Percentiles rank a stretch among this genome's conserved stretches.
phyloP scores from a whole-genome alignment of 169 alveolate genomes.

The Babesia caballi region DNA sequence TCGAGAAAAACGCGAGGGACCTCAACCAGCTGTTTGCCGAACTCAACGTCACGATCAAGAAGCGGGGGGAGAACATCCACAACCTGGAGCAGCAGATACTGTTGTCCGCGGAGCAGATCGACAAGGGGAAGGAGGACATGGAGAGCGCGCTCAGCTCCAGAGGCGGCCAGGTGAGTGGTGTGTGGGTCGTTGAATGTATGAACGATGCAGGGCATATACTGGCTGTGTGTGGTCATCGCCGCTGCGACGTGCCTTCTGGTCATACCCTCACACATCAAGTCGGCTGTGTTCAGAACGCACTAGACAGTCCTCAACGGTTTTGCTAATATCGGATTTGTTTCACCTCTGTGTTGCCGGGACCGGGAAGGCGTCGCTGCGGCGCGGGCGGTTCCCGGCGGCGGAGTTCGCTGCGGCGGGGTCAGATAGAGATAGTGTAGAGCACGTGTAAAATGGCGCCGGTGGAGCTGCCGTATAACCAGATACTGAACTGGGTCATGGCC shows the following conservation, averaged over 20 bases:
- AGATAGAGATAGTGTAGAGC: no score
- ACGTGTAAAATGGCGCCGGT: conserved; percentile 26
- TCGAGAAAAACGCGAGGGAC: conserved; percentile 58
- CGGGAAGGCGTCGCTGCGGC: no score
- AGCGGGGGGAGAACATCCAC: conserved; percentile 62
- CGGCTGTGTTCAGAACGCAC: conserved; percentile 39
- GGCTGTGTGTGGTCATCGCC: conserved; percentile 44
- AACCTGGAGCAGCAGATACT: conserved; percentile 60
- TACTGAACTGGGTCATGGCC: conserved; percentile 58
- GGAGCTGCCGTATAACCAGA: conserved; percentile 55
- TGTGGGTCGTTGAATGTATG: not conserved
- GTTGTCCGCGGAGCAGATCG: conserved; percentile 59
- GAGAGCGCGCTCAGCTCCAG: conserved; percentile 15
- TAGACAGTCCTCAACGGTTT: not conserved
- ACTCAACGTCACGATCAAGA: conserved; percentile 41
- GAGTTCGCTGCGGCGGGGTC: no score
- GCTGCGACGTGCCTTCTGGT: conserved; percentile 34
- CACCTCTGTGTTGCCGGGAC: no score
- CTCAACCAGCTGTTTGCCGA: conserved; percentile 52
- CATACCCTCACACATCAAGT: conserved; percentile 46
- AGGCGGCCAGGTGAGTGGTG: conserved; percentile 3
- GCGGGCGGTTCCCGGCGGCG: no score
- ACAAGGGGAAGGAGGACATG: conserved; percentile 57
- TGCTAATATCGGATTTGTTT: not conserved
- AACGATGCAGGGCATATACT: conserved; percentile 28